These are phyloP conservation scores for Suillus lakei DNA, from an alignment of 768 basidiomycete species.

Conservation along the genomic window DNA sequence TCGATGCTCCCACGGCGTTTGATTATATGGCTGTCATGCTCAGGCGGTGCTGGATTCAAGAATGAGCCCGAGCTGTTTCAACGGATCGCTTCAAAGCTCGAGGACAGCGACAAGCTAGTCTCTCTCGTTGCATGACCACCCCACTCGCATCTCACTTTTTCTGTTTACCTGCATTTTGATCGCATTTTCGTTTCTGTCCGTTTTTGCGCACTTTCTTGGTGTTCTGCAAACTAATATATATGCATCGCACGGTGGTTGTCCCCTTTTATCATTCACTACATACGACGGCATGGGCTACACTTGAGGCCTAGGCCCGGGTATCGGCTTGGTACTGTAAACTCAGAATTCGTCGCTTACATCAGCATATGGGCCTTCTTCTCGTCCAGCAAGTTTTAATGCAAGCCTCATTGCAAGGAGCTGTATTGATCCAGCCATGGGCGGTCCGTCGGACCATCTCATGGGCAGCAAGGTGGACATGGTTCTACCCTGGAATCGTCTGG, in stretches of 20 bases:
- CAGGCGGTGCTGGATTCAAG: slow-evolving; percentile 64
- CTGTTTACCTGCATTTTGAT: slow-evolving; percentile 7
- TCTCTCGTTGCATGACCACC: slow-evolving; percentile 42
- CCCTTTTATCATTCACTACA: no score
- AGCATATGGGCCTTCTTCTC: background rate
- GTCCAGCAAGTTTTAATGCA: background rate
- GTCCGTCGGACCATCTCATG: background rate
- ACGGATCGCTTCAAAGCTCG: slow-evolving; percentile 64
- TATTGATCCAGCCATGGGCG: background rate
- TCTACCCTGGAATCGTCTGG: slow-evolving; percentile 33
- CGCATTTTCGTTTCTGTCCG: slow-evolving; percentile 20
- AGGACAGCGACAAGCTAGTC: slow-evolving; percentile 64
- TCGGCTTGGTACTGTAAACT: no score
- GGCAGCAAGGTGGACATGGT: slow-evolving; percentile 35
- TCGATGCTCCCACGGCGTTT: slow-evolving; percentile 90
- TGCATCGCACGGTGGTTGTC: slow-evolving; percentile 24
- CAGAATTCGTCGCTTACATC: no score
- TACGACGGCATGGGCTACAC: no score
- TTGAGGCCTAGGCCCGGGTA: no score
- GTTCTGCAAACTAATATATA: slow-evolving; percentile 34
- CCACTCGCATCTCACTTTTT: slow-evolving; percentile 20
- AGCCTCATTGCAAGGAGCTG: background rate
- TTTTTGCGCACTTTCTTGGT: slow-evolving; percentile 31
- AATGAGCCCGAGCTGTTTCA: slow-evolving; percentile 59
- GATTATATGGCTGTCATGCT: slow-evolving; percentile 76